Base-by-base conservation (phyloP, 306 rosid species). In the Chamaecrista fasciculata region DNA sequence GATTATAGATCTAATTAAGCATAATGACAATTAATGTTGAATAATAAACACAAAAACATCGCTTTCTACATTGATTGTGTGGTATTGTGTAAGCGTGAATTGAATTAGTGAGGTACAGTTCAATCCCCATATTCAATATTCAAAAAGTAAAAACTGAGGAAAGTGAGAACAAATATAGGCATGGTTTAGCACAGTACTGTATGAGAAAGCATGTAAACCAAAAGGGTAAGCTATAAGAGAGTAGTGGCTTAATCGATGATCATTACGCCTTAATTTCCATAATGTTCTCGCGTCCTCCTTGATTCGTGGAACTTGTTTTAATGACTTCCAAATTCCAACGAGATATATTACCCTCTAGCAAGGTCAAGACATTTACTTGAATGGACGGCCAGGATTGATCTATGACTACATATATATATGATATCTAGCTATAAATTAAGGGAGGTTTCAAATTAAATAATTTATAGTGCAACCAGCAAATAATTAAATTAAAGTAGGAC, bases 291-390 rank as follows among this genome's bases (percentile, higher is more conserved):
- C 33, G 5, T 51, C 53, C 21, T 52, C 70, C 62, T 12, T 36
- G 46, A 37, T 53, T 36, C 69, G 51, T 73, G 80, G 80, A 80
- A 59, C 19, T 53, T 73, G 67, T 72, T 74, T 73, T 77, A 28
- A 37, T 20, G 46, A 67, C 60, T 62, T 34, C 50, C 19, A 68
- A n/a, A n/a, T n/a, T n/a, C n/a, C n/a, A n/a, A n/a, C n/a, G 21
- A 8, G 20, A 55, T 29, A 65, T 42, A 21, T 15, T 43, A 53
- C 20, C 31, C 66, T 53, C 58, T 10, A 12, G 34, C 26, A 15
- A 19, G 40, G 46, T 21, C 21, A 36, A 2, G 9, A 47, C 6
- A 33, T 8, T n/a, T n/a, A n/a, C n/a, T n/a, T 72, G 11, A 19
- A 56, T 28, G 14, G 56, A 49, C 28, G 25, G 53, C 46, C 46